phyloP scores from a whole-genome alignment of 78 protist genomes.

The Chrysochromulina parva region DNA sequence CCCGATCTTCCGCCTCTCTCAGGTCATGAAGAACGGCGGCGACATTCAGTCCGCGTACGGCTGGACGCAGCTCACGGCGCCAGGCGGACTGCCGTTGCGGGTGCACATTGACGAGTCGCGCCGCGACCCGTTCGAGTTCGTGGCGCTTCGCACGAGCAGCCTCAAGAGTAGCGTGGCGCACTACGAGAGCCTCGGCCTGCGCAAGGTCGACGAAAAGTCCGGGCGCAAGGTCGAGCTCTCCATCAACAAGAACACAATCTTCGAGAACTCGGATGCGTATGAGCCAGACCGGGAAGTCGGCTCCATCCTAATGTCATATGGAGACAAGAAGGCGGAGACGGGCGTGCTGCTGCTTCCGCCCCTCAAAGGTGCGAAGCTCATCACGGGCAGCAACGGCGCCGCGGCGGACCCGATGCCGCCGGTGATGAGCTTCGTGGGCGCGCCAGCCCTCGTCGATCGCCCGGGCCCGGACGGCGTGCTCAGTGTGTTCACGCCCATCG shows the following conservation, averaged over 20 bases:
- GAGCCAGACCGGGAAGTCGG: not conserved
- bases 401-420: too few relatives aligned
- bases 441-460: too few relatives aligned
- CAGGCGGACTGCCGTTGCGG: not conserved
- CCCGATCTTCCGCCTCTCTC: slow-evolving; percentile 1
- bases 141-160: not conserved
- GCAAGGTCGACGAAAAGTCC: not conserved
- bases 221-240: not conserved
- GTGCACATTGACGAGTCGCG: not conserved
- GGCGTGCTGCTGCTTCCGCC: not conserved
- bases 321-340: not conserved
- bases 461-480: too few relatives aligned
- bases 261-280: not conserved
- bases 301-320: not conserved
- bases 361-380: too few relatives aligned
- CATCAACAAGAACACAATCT: not conserved
- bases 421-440: too few relatives aligned
- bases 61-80: not conserved
- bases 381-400: too few relatives aligned
- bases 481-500: too few relatives aligned
- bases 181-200: not conserved
- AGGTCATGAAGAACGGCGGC: not conserved
- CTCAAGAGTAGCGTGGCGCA: not conserved
- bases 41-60: not conserved
- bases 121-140: slow-evolving; percentile 6